These are phyloP conservation scores for Kodamaea neixiangensis DNA, from an alignment of 805 yeast genomes.

Conservation along the genomic window DNA sequence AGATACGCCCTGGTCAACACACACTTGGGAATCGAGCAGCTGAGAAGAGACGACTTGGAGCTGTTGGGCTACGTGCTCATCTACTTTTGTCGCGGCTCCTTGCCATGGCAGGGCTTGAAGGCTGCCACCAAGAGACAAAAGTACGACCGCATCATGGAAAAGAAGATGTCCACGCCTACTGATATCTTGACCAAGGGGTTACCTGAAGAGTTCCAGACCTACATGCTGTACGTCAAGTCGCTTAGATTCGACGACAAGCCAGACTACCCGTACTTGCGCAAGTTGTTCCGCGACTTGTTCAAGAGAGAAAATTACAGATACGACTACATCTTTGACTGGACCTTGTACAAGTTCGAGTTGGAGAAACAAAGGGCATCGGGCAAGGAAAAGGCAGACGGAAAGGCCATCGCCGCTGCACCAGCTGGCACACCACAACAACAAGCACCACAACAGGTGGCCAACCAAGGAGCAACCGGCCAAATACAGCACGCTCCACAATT, in stretches of 20 bases:
- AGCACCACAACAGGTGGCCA: background rate
- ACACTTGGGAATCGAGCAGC: conserved; percentile 95
- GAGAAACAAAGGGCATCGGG: conserved; percentile 49
- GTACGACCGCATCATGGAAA: conserved; percentile 94
- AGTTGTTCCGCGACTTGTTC: conserved; percentile 85
- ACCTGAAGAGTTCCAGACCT: conserved; percentile 86
- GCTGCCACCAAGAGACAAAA: conserved; percentile 97
- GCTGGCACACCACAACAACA: conserved; percentile 3
- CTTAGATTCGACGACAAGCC: conserved; percentile 96
- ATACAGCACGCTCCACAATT: background rate
- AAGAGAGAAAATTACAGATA: conserved; percentile 85
- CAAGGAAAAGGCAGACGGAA: conserved; percentile 9
- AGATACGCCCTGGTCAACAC: conserved; percentile 95
- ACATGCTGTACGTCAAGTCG: conserved; percentile 85
- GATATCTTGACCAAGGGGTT: conserved; percentile 87
- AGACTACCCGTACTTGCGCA: conserved; percentile 85
- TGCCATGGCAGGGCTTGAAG: conserved; percentile 98
- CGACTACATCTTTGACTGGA: conserved; percentile 97
- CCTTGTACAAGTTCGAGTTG: conserved; percentile 74
- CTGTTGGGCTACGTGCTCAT: conserved; percentile 91
- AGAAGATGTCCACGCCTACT: conserved; percentile 86
- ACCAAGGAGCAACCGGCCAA: background rate
- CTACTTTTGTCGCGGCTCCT: conserved; percentile 91
- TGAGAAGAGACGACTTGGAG: conserved; percentile 95
- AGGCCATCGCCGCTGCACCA: conserved; percentile 15